Evolutionary conservation across 1,284 basidiomycete species (phyloP), one percentile per base, ranked within the genome.

Genomic region (Ustilago trichophora): DNA sequence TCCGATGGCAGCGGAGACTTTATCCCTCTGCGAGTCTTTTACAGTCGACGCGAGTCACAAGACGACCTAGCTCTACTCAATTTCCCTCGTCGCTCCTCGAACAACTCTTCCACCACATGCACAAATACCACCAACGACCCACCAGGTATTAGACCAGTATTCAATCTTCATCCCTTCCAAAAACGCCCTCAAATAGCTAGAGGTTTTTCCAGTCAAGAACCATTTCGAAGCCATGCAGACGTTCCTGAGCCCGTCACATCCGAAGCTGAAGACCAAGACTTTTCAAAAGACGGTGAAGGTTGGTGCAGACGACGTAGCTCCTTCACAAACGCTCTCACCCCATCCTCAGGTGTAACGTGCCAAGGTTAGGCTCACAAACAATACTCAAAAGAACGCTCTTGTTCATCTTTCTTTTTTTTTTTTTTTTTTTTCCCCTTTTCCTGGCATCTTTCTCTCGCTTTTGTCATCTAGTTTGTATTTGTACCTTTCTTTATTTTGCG

Each of bases 271-370:
- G 60, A 55, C 6, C 13, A 11, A 0, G 44, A 26, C 7, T 12
- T n/a, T 0, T 18, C 25, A 6, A 25, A 43, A 0, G 40, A 41
- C 9, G 38, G 22, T 1, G 34, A 43, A 10, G 56, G 58, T 3
- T 63, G 59, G 59, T 63, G 59, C 25, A 47, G 52, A 16, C 16
- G 59, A 19, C 25, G 59, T 25, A 63, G 59, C 38, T 55, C 59
- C 15, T 40, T 63, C n/a, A 22, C 38, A 1, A 43, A 33, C 15
- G 7, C n/a, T n/a, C n/a, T n/a, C n/a, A n/a, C n/a, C n/a, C n/a
- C n/a, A n/a, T n/a, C n/a, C n/a, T n/a, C n/a, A n/a, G n/a, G n/a
- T n/a, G n/a, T n/a, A n/a, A n/a, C n/a, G n/a, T n/a, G n/a, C n/a
- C n/a, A n/a, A n/a, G n/a, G n/a, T n/a, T n/a, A n/a, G n/a, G n/a